These are phyloP conservation scores for Brassica balearica DNA, from an alignment of 441 rosid species.

Conservation along the genomic window DNA sequence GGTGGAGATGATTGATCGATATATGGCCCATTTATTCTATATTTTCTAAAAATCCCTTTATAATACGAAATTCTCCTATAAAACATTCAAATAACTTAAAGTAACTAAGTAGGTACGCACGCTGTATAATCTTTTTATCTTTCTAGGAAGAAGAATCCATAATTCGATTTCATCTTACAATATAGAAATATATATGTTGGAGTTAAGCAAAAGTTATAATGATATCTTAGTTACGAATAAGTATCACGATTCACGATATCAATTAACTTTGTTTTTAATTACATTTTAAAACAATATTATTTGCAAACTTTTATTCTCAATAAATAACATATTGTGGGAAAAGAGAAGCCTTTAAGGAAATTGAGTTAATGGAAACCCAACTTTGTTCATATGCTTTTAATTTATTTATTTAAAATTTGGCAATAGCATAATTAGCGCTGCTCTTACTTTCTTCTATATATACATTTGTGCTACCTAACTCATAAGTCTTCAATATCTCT, in stretches of 20 bases:
- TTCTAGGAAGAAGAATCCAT: not conserved
- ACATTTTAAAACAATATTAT: slow-evolving; percentile 3
- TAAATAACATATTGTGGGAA: slow-evolving; percentile 2
- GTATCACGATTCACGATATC: not conserved
- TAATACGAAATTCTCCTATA: slow-evolving; percentile 20
- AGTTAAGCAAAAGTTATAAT: not conserved
- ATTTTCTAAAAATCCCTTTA: not conserved
- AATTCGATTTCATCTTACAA: not conserved
- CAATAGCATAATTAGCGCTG: slow-evolving; percentile 18
- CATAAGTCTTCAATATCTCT: not conserved
- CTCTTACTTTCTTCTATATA: slow-evolving; percentile 35
- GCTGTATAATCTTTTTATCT: not conserved
- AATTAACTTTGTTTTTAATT: not conserved
- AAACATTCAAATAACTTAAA: slow-evolving; percentile 24
- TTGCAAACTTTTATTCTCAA: slow-evolving; percentile 14
- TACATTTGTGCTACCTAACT: slow-evolving; percentile 18
- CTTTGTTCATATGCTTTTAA: slow-evolving; percentile 30
- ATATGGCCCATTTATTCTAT: slow-evolving; percentile 26
- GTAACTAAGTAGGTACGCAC: slow-evolving; percentile 2
- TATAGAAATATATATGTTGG: not conserved
- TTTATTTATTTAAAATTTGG: slow-evolving; percentile 21
- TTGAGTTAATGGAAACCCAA: slow-evolving; percentile 38
- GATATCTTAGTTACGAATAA: not conserved
- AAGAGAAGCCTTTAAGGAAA: slow-evolving; percentile 32
- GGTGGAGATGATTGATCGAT: slow-evolving; percentile 33